Conservation (phyloP, 805 yeast genomes). For the Metschnikowia cerradonensis region DNA sequence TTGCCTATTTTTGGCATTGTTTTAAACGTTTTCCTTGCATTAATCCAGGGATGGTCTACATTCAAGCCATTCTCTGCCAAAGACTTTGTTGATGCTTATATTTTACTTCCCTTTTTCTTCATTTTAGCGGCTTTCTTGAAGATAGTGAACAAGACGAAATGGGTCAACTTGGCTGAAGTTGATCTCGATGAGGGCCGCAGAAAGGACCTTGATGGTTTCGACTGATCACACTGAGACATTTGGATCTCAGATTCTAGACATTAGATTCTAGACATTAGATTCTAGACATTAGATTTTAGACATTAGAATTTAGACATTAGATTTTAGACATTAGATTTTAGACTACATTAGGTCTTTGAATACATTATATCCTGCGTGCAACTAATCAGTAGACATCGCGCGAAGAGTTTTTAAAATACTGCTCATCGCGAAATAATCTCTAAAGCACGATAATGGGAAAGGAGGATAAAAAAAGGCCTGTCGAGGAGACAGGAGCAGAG, state of each 20-base stretch:
- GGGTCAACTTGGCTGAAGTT: conserved; percentile 41
- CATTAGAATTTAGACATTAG: neutral
- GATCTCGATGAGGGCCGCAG: conserved; percentile 52
- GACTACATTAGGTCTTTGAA: neutral
- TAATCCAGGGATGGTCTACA: conserved; percentile 65
- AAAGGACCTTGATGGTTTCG: conserved; percentile 24
- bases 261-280: neutral
- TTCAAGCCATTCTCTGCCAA: conserved; percentile 52
- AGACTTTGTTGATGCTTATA: conserved; percentile 53
- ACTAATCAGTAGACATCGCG: conserved; percentile 3
- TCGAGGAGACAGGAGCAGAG: conserved; percentile 23
- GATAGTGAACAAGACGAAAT: conserved; percentile 36
- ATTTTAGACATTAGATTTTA: neutral
- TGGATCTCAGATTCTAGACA: neutral
- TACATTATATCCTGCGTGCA: neutral
- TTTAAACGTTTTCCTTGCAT: conserved; percentile 48
- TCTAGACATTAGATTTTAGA: neutral
- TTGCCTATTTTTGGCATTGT: conserved; percentile 47
- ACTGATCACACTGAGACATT: neutral
- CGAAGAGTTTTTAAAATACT: conserved; percentile 1
- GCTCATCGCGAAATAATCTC: neutral
- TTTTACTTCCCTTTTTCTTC: conserved; percentile 55
- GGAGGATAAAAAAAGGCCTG: conserved; percentile 30
- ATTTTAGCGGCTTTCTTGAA: conserved; percentile 37
- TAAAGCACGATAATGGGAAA: conserved; percentile 13